These are phyloP conservation scores for Colletotrichum sp. DNA, from an alignment of 2,329 filamentous ascomycete genomes.

Conservation along the genomic window DNA sequence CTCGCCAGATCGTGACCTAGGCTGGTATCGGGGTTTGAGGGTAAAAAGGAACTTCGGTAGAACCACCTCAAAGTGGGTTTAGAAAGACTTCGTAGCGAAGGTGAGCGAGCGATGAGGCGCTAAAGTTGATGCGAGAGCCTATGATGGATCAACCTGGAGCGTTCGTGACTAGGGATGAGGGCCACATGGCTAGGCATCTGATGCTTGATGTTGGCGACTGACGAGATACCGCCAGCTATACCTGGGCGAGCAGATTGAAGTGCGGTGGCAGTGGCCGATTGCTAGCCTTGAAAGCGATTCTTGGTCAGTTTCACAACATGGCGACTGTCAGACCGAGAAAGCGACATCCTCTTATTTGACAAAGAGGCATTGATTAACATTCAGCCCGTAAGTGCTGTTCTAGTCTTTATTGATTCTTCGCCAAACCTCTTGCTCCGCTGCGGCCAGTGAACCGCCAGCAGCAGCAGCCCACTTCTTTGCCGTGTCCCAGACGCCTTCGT, in stretches of 20 bases:
- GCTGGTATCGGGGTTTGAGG: not conserved
- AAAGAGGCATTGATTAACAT: not conserved
- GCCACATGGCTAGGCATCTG: not conserved
- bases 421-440: constrained; percentile 68
- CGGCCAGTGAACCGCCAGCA: constrained; percentile 62
- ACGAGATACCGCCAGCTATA: not conserved
- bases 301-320: not conserved
- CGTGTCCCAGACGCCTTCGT: constrained; percentile 57
- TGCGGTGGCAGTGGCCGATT: not conserved
- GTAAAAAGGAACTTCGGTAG: not conserved
- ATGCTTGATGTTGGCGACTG: not conserved
- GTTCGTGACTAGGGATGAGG: not conserved
- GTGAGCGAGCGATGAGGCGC: not conserved
- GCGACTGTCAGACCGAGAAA: not conserved
- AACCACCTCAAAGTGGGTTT: not conserved
- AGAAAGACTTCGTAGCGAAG: not conserved
- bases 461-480: constrained; percentile 63
- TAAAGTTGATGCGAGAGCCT: not conserved
- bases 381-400: not conserved
- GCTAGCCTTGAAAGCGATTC: not conserved
- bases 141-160: not conserved
- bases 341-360: not conserved
- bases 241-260: not conserved
- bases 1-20: not conserved
- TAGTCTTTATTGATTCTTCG: constrained; percentile 65